Evolutionary conservation across 805 yeast genomes (phyloP).

Genomic region (Lachancea fermentati): DNA sequence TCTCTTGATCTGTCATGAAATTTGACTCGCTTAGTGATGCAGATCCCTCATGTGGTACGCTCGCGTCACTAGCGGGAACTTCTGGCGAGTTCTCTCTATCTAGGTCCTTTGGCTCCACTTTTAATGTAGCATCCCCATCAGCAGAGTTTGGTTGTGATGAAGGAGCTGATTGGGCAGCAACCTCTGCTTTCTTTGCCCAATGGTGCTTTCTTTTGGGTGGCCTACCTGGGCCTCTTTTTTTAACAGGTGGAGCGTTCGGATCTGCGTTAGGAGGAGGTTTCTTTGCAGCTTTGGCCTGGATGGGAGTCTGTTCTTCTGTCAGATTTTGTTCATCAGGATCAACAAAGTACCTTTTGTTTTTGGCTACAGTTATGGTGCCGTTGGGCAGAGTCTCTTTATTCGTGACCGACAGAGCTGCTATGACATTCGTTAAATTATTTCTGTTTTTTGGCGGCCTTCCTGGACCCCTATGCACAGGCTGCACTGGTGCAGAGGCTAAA

Average conservation of each 20-base stretch:
- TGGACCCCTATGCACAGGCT: slow-evolving; percentile 26
- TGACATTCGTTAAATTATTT: slow-evolving; percentile 4
- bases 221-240: slow-evolving; percentile 30
- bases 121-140: background rate
- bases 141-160: background rate
- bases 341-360: slow-evolving; percentile 28
- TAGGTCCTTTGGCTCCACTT: background rate
- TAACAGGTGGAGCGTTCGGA: slow-evolving; percentile 10
- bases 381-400: slow-evolving; percentile 24
- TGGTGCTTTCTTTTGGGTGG: slow-evolving; percentile 26
- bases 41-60: background rate
- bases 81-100: slow-evolving; percentile 1
- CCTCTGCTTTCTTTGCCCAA: slow-evolving; percentile 6
- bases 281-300: background rate
- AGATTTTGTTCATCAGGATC: slow-evolving; percentile 19
- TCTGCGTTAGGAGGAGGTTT: slow-evolving; percentile 1
- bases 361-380: slow-evolving; percentile 26
- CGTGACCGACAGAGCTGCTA: slow-evolving; percentile 8
- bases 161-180: slow-evolving; percentile 2
- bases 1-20: background rate
- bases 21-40: background rate
- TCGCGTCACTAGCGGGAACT: slow-evolving; percentile 8
- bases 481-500: slow-evolving; percentile 2
- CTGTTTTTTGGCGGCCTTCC: slow-evolving; percentile 26
- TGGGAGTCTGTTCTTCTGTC: slow-evolving; percentile 1